These are phyloP conservation scores for Ephemerocybe angulata DNA, from an alignment of 768 basidiomycete species.

Conservation along the genomic window DNA sequence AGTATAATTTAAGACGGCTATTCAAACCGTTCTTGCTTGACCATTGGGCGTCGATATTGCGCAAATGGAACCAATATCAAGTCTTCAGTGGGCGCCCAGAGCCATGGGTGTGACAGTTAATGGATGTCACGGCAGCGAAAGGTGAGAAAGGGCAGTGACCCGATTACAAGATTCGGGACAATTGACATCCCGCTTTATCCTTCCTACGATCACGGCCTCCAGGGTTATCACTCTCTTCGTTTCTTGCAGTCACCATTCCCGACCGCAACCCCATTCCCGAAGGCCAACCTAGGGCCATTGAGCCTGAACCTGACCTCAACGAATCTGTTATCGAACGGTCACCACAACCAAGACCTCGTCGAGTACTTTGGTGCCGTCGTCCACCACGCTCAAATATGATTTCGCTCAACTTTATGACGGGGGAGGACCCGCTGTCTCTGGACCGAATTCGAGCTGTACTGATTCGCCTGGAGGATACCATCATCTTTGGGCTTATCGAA, in stretches of 20 bases:
- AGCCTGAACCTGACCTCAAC: no score
- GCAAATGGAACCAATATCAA: no score
- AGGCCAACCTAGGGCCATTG: neutral
- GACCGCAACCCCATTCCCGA: neutral
- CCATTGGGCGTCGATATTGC: no score
- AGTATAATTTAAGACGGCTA: no score
- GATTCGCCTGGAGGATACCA: slow-evolving; percentile 92
- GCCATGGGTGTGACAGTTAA: no score
- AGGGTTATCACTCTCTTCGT: neutral
- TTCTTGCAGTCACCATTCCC: neutral
- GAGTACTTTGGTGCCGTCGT: neutral
- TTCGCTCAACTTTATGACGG: slow-evolving; percentile 65
- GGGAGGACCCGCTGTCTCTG: slow-evolving; percentile 82
- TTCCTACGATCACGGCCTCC: neutral
- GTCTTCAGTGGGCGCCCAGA: no score
- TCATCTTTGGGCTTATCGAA: slow-evolving; percentile 97
- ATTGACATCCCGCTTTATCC: neutral
- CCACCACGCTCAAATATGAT: slow-evolving; percentile 37
- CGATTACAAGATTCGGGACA: neutral
- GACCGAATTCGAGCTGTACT: slow-evolving; percentile 85
- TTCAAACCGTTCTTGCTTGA: no score
- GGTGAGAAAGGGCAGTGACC: neutral
- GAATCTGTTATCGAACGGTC: neutral
- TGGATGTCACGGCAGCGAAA: no score
- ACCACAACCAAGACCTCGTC: neutral